phyloP scores from a whole-genome alignment of 306 rosid genomes.

The Gillenia trifoliata region DNA sequence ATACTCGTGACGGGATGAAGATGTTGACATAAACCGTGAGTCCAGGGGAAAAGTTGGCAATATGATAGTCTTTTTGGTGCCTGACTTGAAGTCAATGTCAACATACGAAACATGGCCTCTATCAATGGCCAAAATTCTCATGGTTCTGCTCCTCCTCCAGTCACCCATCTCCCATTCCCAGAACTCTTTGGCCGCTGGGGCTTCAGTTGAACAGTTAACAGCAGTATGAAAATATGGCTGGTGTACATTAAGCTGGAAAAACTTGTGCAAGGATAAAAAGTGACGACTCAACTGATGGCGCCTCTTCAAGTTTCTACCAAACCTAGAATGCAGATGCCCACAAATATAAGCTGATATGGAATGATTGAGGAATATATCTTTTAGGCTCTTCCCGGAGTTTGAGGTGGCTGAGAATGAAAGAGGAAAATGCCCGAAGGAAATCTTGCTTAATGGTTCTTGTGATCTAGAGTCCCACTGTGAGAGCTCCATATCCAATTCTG shows the following conservation, averaged over 20 bases:
- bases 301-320: slow-evolving; percentile 84
- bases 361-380: slow-evolving; percentile 72
- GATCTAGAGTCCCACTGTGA: slow-evolving; percentile 75
- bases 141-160: slow-evolving; percentile 79
- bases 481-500: slow-evolving; percentile 69
- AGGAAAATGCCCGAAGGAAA: slow-evolving; percentile 91
- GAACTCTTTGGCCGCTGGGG: slow-evolving; percentile 50
- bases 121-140: slow-evolving; percentile 87
- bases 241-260: slow-evolving; percentile 65
- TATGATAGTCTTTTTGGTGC: slow-evolving; percentile 45
- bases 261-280: slow-evolving; percentile 33
- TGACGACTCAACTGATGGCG: slow-evolving; percentile 54
- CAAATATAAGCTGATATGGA: slow-evolving; percentile 84
- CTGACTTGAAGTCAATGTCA: slow-evolving; percentile 70
- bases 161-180: slow-evolving; percentile 99
- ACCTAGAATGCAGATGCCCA: slow-evolving; percentile 86
- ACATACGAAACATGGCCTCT: slow-evolving; percentile 64
- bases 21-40: slow-evolving; percentile 72
- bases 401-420: slow-evolving; percentile 75
- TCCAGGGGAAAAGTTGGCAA: slow-evolving; percentile 93
- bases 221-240: slow-evolving; percentile 32
- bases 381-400: slow-evolving; percentile 65
- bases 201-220: slow-evolving; percentile 55
- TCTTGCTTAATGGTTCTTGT: slow-evolving; percentile 58
- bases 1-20: slow-evolving; percentile 40